These are phyloP conservation scores for Fraxinus quadrangulata DNA, from an alignment of 257 asterid genomes.

Conservation along the genomic window DNA sequence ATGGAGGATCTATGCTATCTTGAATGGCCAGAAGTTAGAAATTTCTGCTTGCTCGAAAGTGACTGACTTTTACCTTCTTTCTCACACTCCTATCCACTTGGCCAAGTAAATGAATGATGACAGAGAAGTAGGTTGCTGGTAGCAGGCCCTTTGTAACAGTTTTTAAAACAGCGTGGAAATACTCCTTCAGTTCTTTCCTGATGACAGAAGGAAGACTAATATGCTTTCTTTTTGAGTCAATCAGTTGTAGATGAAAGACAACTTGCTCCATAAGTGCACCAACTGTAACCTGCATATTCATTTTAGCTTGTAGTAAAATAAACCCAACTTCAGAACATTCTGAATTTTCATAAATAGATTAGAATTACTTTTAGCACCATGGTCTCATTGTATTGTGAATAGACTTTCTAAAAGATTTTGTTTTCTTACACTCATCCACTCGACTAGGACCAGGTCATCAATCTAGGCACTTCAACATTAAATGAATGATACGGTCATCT, in stretches of 20 bases:
- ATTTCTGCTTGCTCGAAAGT: slow-evolving; percentile 8
- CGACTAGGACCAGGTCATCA: background rate
- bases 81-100: slow-evolving; percentile 53
- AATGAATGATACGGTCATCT: background rate
- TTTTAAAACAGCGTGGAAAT: slow-evolving; percentile 48
- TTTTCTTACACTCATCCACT: background rate
- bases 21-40: background rate
- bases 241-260: slow-evolving; percentile 56
- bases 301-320: slow-evolving; percentile 21
- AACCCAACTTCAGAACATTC: background rate
- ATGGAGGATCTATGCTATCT: background rate
- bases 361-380: background rate
- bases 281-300: slow-evolving; percentile 57
- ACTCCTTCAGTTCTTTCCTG: slow-evolving; percentile 71
- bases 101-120: slow-evolving; percentile 59
- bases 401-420: background rate
- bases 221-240: slow-evolving; percentile 54
- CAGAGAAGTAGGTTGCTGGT: slow-evolving; percentile 68
- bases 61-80: slow-evolving; percentile 62
- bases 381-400: background rate
- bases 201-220: slow-evolving; percentile 46
- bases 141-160: slow-evolving; percentile 55
- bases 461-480: background rate
- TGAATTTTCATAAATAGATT: background rate
- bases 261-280: slow-evolving; percentile 80